Base-by-base conservation (phyloP, 2,329 filamentous ascomycete genomes). In the Ophiocordyceps robertsii region DNA sequence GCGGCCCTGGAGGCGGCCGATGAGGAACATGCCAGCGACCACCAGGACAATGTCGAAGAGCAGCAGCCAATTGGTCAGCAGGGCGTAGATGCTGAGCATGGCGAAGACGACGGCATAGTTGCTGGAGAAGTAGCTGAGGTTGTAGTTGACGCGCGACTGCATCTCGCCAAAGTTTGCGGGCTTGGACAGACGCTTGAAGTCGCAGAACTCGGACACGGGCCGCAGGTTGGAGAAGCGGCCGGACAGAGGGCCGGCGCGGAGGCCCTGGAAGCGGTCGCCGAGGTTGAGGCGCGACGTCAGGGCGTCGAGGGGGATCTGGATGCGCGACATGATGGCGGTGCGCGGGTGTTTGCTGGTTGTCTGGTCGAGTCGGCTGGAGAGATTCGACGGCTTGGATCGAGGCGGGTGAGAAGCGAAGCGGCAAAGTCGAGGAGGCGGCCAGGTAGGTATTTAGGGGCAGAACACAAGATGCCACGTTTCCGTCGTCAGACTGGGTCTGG, bases 61-160 rank as follows among this genome's bases (percentile, higher is more conserved):
- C 41, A 98, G 75, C 38, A 80, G 66, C 57, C 78, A 72, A 68
- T 95, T 96, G 54, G 86, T 92, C 57, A 98, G 74, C 56, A 98
- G 69, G 57, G 85, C 85, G 73, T 98, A 98, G 67, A 98, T 82
- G 71, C 84, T 86, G 58, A 98, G 82, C 82, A 98, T 93, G 55
- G 84, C 72, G 61, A 96, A 95, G 54, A 96, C 77, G 49, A 84
- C 82, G 53, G 84, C 83, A 75, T 98, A 98, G 72, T 98, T 98
- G 82, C 87, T 95, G 48, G 88, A 93, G 73, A 94, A 98, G 71
- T 96, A 84, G 62, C 84, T 80, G 51, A 98, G 69, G 66, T 98
- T 98, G 80, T 95, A 95, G 73, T 93, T 94, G 68, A 95, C 81
- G 51, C 90, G 80, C 54, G 82, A 88, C 66, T 96, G 90, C 50